Percentiles rank a stretch among this genome's conserved stretches.
These are phyloP conservation scores for Turritis glabra DNA, from an alignment of 345 rosid species.

Conservation along the genomic window DNA sequence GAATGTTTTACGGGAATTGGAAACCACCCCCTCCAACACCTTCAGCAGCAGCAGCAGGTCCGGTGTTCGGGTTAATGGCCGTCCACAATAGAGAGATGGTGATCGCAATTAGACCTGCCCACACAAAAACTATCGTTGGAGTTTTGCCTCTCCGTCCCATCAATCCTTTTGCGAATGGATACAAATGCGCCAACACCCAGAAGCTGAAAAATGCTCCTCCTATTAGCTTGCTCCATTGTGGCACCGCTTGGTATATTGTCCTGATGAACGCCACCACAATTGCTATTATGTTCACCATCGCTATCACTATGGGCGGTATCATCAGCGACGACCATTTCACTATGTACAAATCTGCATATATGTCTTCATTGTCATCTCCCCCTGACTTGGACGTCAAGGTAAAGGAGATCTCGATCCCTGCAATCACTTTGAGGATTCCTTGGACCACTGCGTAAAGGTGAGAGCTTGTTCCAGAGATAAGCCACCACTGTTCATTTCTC, in stretches of 20 bases:
- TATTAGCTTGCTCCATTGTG: slow-evolving; percentile 80
- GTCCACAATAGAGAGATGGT: slow-evolving; percentile 82
- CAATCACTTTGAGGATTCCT: slow-evolving; percentile 80
- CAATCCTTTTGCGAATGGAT: slow-evolving; percentile 93
- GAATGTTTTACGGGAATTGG: slow-evolving; percentile 53
- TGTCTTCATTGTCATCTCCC: slow-evolving; percentile 72
- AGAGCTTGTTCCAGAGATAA: slow-evolving; percentile 88
- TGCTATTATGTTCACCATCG: slow-evolving; percentile 82
- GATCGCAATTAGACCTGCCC: slow-evolving; percentile 94
- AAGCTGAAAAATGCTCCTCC: slow-evolving; percentile 95
- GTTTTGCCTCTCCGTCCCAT: slow-evolving; percentile 97
- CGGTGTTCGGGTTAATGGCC: slow-evolving; percentile 59
- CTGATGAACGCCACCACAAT: slow-evolving; percentile 65
- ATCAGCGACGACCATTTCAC: slow-evolving; percentile 91
- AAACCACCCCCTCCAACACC: slow-evolving; percentile 50
- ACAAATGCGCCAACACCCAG: slow-evolving; percentile 93
- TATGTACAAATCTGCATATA: slow-evolving; percentile 72
- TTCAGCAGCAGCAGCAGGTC: slow-evolving; percentile 21
- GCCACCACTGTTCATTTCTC: slow-evolving; percentile 98
- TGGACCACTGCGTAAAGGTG: slow-evolving; percentile 86
- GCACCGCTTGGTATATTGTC: slow-evolving; percentile 65
- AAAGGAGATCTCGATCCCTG: slow-evolving; percentile 94
- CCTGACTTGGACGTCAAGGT: slow-evolving; percentile 81
- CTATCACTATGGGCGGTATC: slow-evolving; percentile 90
- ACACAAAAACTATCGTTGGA: slow-evolving; percentile 85